Evolutionary conservation across 805 yeast species (phyloP), one percentile per base, ranked within the genome.

Genomic region (Candida alai): DNA sequence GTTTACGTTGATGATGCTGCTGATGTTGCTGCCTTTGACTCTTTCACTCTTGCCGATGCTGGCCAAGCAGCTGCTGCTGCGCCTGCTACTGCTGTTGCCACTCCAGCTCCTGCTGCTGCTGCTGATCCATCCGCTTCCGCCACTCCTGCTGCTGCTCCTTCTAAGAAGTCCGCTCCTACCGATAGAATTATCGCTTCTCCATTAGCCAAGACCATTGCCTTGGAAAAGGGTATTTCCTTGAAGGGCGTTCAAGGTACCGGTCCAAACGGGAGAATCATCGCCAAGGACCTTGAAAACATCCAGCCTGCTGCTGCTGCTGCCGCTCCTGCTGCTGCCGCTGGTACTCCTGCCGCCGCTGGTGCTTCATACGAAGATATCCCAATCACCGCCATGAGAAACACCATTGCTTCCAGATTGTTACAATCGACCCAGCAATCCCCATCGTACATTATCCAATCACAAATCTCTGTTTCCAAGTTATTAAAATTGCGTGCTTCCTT

Each of bases 181-280:
- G 83, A 72, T 49, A 78, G 96, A 65, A 82, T 93, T 59, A 60
- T 86, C 48, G 97, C 97, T 28, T 89, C 97, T 42, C 98, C 98
- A 39, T 70, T 84, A 46, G 98, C 98, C 41, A 90, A 90, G 74
- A 79, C 78, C 47, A 70, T 93, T 44, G 98, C 98, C 40, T 72
- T 89, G 47, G 96, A 90, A 62, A 77, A 81, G 62, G 98, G 97
- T 52, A 71, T 90, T 54, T 74, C 94, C 28, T 76, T 90, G 54
- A 86, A 84, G 68, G 77, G 77, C 51, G 70, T 93, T 55, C 78
- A 78, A 62, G 97, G 97, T 55, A 65, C 96, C 28, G 98, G 98
- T 49, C 97, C 97, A 57, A 73, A 74, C 54, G 97, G 97, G 49
- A 85, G 98, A 72, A 86, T 93, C 58, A 73, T 85, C 46, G 93